Base-by-base conservation (phyloP, 2,329 filamentous ascomycete genomes). In the Dryadomyces quercivorus region DNA sequence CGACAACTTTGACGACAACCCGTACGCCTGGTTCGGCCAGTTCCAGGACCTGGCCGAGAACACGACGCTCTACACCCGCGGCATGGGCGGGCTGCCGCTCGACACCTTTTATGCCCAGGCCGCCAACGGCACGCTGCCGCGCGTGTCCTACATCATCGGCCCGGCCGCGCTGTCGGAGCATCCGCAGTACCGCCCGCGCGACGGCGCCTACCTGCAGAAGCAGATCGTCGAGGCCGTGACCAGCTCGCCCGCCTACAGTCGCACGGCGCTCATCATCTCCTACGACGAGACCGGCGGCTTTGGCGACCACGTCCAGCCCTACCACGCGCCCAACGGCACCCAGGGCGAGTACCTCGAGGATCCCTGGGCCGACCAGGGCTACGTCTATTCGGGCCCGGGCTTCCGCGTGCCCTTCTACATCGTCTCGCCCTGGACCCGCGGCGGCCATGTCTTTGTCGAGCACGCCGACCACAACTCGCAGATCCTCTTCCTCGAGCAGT, bases 201-300 rank as follows among this genome's bases (percentile, higher is more conserved):
- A 80, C 55, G 77, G 76, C 15, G 75, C 69, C 4, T 80, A 76
- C 75, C 65, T 80, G 40, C 74, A 79, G 61, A 71, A 75, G 61
- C 66, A 75, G 60, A 67, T 80, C 6, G 72, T 77, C 16, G 68
- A 77, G 54, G 73, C 75, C 3, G 72, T 80, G 6, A 72, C 70
- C 13, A 67, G 68, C 50, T 75, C 75, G 16, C 71, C 71, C 2
- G 70, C 69, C 44, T 80, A 77, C 60, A 66, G 68, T 40, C 69
- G 67, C 18, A 78, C 75, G 2, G 70, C 68, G 0, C 62, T 77
- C 50, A 71, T 75, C 55, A 70, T 76, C 55, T 72, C 69, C 52
- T 75, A 70, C 59, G 73, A 16, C 45, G 49, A 55, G 43, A 48
- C 45, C 18, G 53, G 48, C 16, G 43, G 53, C 36, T 55, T 43